Evolutionary conservation across 805 yeast genomes (phyloP), one percentile per base, ranked within the genome.

Genomic region (Metschnikowia colocasiae): DNA sequence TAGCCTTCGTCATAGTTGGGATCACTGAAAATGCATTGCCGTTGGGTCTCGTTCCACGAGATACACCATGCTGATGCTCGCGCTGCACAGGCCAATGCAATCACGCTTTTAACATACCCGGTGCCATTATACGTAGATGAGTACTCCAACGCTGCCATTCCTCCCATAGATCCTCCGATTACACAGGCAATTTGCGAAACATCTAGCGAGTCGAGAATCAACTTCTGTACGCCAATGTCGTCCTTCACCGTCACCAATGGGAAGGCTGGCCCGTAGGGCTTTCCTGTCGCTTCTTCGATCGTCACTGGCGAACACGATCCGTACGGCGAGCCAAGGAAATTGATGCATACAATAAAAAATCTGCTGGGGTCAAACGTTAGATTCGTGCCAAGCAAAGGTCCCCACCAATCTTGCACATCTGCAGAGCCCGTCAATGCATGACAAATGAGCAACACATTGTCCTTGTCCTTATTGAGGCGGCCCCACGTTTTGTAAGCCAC

Each of bases 361-460:
- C 86, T 78, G 0, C 90, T 73, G 0, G 97, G 96, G 67, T 94
- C 99, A 65, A 94, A 89, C 1, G 98, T 95, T 48, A 83, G 79
- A 12, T 81, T 86, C 3, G 81, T 79, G 0, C 98, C 99, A 25
- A 94, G 69, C 20, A 94, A 67, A 0, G 98, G 97, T 0, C 98
- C 97, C 99, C 99, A 94, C 99, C 99, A 94, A 60, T 94, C 99
- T 33, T 85, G 78, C 15, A 92, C 96, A 63, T 94, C 98, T 0
- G 96, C 79, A 0, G 97, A 89, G 0, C 99, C 99, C 0, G 98
- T 90, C 46, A 94, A 73, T 0, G 99, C 98, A 71, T 94, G 99
- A 58, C 96, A 87, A 12, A 94, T 87, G n/a, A 94, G 81, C 74
- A 94, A 71, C 49, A 84, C 90, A 62, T 94, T 94, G 55, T 82